phyloP scores from a whole-genome alignment of 345 rosid genomes.

The Eucalyptus marginata region DNA sequence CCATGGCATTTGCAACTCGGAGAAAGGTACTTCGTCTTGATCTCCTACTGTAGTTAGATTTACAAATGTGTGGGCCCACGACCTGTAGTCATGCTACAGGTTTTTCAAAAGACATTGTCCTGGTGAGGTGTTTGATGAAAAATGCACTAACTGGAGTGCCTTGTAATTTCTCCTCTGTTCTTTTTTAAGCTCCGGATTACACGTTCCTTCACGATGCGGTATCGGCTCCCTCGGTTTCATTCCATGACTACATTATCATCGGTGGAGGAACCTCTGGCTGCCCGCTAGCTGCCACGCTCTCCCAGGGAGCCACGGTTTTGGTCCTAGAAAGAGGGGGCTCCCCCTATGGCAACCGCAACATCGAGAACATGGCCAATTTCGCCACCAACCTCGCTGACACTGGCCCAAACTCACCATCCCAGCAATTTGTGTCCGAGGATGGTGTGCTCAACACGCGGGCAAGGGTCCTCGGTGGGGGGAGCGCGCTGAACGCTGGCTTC shows the following conservation, averaged over 20 bases:
- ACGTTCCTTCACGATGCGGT: conserved; percentile 54
- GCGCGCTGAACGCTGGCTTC: conserved; percentile 72
- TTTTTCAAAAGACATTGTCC: background rate
- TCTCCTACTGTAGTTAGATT: background rate
- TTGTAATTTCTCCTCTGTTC: background rate
- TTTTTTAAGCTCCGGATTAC: conserved; percentile 38
- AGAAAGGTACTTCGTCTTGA: background rate
- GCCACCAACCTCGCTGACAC: conserved; percentile 19
- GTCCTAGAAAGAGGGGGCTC: conserved; percentile 77
- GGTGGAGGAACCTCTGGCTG: conserved; percentile 93
- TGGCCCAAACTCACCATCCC: conserved; percentile 45
- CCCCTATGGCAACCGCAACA: conserved; percentile 39
- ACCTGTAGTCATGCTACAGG: background rate
- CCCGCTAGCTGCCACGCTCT: conserved; percentile 69
- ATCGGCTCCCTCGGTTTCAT: conserved; percentile 27
- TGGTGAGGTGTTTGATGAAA: background rate
- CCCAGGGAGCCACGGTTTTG: conserved; percentile 46
- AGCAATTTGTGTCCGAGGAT: conserved; percentile 61
- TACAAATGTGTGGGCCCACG: background rate
- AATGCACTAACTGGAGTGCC: background rate
- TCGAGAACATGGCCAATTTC: conserved; percentile 31
- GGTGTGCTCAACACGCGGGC: conserved; percentile 75
- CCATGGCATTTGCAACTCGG: background rate
- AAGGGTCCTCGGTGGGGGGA: conserved; percentile 81
- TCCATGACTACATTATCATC: conserved; percentile 60